phyloP scores from a whole-genome alignment of 352 stramenopile genomes.

The Globisporangium orthogonon region DNA sequence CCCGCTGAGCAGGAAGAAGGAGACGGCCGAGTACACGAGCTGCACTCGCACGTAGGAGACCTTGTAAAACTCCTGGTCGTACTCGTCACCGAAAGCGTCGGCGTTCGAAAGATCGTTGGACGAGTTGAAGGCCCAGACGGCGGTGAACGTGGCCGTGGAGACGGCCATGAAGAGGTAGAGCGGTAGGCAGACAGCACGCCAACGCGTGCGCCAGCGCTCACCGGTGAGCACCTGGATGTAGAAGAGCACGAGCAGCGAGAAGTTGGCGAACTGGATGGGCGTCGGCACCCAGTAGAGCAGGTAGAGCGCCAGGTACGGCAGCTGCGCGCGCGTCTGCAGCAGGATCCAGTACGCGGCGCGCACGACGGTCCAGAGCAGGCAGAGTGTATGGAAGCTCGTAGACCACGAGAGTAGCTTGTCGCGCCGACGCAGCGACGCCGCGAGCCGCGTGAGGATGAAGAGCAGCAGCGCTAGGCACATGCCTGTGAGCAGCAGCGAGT shows the following conservation, averaged over 20 bases:
- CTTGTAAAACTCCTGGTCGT: conserved; percentile 80
- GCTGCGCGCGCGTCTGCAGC: conserved; percentile 62
- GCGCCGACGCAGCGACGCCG: conserved; percentile 62
- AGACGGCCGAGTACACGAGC: conserved; percentile 77
- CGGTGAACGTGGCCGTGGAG: conserved; percentile 81
- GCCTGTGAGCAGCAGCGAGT: conserved; percentile 69
- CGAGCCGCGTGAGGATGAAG: conserved; percentile 64
- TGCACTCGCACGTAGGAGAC: conserved; percentile 74
- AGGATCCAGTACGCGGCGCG: conserved; percentile 81
- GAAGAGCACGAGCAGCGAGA: conserved; percentile 83
- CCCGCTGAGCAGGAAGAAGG: conserved; percentile 73
- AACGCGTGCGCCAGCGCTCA: conserved; percentile 59
- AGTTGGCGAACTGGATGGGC: conserved; percentile 87
- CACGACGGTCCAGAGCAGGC: conserved; percentile 77
- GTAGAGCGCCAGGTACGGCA: conserved; percentile 81
- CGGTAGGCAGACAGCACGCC: conserved; percentile 76
- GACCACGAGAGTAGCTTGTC: conserved; percentile 84
- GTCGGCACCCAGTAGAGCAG: conserved; percentile 84
- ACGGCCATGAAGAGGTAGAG: conserved; percentile 79
- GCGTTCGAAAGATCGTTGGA: conserved; percentile 78
- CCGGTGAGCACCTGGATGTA: conserved; percentile 86
- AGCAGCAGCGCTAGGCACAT: conserved; percentile 74
- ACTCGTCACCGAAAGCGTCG: conserved; percentile 55
- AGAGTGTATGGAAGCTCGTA: conserved; percentile 75
- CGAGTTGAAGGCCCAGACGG: conserved; percentile 82